Evolutionary conservation across 2,329 filamentous ascomycete genomes (phyloP).

Genomic region (Aspergillus fischeri): DNA sequence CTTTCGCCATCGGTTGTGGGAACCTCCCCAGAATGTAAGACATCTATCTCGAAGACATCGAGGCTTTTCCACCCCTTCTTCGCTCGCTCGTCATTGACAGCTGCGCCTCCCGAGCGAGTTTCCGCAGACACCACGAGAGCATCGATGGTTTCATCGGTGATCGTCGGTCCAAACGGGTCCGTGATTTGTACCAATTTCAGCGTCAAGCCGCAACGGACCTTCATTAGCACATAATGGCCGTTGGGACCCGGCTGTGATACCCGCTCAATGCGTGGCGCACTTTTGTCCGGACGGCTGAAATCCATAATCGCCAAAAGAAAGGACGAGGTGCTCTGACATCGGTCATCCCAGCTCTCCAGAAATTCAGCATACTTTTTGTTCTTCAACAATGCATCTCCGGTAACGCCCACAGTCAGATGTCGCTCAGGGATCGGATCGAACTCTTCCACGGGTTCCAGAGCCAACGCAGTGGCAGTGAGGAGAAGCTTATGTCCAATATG

Average conservation of each 20-base stretch:
- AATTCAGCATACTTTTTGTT: conserved; percentile 85
- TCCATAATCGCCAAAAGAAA: conserved; percentile 65
- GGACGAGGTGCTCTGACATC: conserved; percentile 63
- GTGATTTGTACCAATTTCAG: conserved; percentile 81
- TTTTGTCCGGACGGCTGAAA: conserved; percentile 49
- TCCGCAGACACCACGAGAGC: conserved; percentile 84
- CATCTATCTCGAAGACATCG: conserved; percentile 83
- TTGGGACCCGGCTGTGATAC: conserved; percentile 36
- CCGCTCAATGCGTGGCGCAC: conserved; percentile 25
- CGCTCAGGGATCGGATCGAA: conserved; percentile 39
- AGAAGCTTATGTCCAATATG: conserved; percentile 96
- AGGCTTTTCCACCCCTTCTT: conserved; percentile 73
- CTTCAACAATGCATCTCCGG: conserved; percentile 76
- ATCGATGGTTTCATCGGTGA: conserved; percentile 72
- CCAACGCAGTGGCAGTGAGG: conserved; percentile 77
- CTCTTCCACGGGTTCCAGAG: conserved; percentile 52
- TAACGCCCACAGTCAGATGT: conserved; percentile 77
- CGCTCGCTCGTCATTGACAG: conserved; percentile 76
- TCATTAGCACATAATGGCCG: conserved; percentile 35
- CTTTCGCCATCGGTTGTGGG: conserved; percentile 48
- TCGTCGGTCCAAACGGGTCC: conserved; percentile 86
- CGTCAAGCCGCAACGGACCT: conserved; percentile 59
- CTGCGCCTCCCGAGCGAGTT: conserved; percentile 75
- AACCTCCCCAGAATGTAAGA: conserved; percentile 66
- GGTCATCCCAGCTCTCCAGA: conserved; percentile 73